A percentile compares a stretch with the other conserved stretches of the same genome.
Evolutionary conservation across 1,284 basidiomycete genomes (phyloP).

Genomic region (Trametes pubescens): DNA sequence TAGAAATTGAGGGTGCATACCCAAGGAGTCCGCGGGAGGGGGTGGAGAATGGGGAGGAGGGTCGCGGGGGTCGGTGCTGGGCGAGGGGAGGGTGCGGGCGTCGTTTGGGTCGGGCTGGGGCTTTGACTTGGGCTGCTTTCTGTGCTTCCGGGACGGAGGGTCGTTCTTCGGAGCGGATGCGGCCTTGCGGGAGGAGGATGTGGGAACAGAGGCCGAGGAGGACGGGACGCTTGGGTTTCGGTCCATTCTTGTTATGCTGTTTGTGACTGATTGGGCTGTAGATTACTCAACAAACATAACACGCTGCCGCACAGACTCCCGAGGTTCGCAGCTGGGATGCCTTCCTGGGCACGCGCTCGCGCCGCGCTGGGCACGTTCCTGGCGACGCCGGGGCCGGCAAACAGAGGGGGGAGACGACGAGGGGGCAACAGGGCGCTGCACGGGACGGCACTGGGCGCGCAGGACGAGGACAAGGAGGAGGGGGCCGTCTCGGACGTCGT

Average conservation of each 20-base stretch:
- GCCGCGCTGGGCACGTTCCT: background rate
- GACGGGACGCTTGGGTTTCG: conserved; percentile 26
- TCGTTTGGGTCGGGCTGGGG: conserved; percentile 3
- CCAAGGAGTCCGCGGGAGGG: conserved; percentile 29
- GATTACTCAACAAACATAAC: conserved; percentile 30
- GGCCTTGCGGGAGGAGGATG: conserved; percentile 27
- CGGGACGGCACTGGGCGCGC: background rate
- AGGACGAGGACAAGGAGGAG: conserved; percentile 12
- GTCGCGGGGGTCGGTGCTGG: conserved; percentile 13
- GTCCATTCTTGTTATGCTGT: conserved; percentile 33
- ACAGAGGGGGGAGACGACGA: background rate
- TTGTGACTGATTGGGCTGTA: conserved; percentile 31
- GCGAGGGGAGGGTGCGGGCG: conserved; percentile 13
- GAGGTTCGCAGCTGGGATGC: conserved; percentile 13
- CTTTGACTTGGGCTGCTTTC: conserved; percentile 21
- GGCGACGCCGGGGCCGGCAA: background rate
- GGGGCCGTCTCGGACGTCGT: conserved; percentile 7
- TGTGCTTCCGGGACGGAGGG: conserved; percentile 20
- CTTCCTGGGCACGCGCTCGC: conserved; percentile 5
- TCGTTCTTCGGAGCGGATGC: conserved; percentile 25
- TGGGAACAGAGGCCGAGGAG: conserved; percentile 30
- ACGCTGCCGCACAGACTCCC: conserved; percentile 20
- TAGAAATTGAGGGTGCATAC: conserved; percentile 33
- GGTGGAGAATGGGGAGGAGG: conserved; percentile 22
- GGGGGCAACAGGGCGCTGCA: conserved; percentile 5